Evolutionary conservation across 2,329 filamentous ascomycete genomes (phyloP), one percentile per base, ranked within the genome.

Genomic region (Cytospora paraplurivora): DNA sequence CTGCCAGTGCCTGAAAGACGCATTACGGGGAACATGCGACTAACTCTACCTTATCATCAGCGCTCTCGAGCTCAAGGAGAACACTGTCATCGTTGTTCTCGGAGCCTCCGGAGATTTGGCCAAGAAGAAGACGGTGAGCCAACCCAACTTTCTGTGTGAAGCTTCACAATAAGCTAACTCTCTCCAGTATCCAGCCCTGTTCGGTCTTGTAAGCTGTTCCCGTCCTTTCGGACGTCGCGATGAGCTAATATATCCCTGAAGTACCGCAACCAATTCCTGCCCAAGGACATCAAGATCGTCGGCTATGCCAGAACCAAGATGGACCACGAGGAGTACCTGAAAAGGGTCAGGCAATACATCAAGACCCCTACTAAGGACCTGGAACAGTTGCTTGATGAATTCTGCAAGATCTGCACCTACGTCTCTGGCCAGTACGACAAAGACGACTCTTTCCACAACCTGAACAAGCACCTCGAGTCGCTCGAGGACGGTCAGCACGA

Each of bases 301-400:
- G 95, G 95, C 82, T 99, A 99, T 92, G 95, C 95, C 72, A 89
- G 95, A 76, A 99, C 95, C 72, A 97, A 97, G 85, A 99, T 99
- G 95, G 93, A 98, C 81, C 93, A 94, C 74, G 88, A 92, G 68
- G 95, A 99, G 78, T 98, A 91, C 82, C 85, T 98, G 75, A 91
- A 89, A 80, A 88, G 95, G 71, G 93, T 99, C 79, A 94, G 91
- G 81, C 97, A 93, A 66, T 96, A 97, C 82, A 99, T 99, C 83
- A 98, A 99, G 86, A 95, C 93, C 17, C 95, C 95, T 17, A 97
- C 94, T 71, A 96, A 97, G 83, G 95, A 98, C 72, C 88, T 96
- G 71, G 93, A 99, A 82, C 90, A 97, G 79, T 93, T 98, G 77
- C 85, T 99, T 65, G 87, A 95, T 67, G 90, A 95, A 65, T 99